phyloP scores from a whole-genome alignment of 495 filamentous ascomycete species.

The Lepidopterella palustris region DNA sequence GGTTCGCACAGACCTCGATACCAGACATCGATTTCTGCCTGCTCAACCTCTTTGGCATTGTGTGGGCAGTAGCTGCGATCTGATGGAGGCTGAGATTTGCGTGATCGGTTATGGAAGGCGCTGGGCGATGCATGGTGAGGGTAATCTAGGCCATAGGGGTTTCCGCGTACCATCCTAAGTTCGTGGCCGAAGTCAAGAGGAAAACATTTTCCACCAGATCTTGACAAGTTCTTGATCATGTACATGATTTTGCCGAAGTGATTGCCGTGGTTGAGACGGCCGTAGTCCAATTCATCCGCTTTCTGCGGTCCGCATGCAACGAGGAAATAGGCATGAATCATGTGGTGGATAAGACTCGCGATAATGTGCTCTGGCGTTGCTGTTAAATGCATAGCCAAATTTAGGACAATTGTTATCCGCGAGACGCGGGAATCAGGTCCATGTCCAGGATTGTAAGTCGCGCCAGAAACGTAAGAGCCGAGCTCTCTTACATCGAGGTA shows the following conservation, averaged over 20 bases:
- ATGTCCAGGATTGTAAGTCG: constrained; percentile 15
- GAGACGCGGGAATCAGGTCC: constrained; percentile 8
- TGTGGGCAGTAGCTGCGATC: constrained; percentile 12
- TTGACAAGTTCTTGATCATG: constrained; percentile 20
- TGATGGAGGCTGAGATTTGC: neutral
- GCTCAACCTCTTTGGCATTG: constrained; percentile 3
- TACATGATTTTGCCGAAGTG: constrained; percentile 25
- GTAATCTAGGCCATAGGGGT: constrained; percentile 8
- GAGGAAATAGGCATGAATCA: constrained; percentile 32
- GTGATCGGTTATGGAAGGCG: neutral
- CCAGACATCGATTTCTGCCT: constrained; percentile 14
- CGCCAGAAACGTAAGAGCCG: constrained; percentile 13
- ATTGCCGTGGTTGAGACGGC: constrained; percentile 19
- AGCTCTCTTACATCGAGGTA: constrained; percentile 12
- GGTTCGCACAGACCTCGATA: constrained; percentile 16
- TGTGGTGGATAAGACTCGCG: constrained; percentile 28
- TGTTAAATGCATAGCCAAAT: constrained; percentile 6
- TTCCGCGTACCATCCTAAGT: neutral
- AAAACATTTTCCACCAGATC: constrained; percentile 1
- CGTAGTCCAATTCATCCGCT: constrained; percentile 10
- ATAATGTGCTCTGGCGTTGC: constrained; percentile 5
- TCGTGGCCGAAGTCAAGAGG: constrained; percentile 20
- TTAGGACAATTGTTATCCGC: constrained; percentile 19
- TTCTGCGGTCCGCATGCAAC: constrained; percentile 14
- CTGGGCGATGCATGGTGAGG: neutral